Evolutionary conservation across 2,329 filamentous ascomycete genomes (phyloP).

Genomic region (Clonostachys rosea): DNA sequence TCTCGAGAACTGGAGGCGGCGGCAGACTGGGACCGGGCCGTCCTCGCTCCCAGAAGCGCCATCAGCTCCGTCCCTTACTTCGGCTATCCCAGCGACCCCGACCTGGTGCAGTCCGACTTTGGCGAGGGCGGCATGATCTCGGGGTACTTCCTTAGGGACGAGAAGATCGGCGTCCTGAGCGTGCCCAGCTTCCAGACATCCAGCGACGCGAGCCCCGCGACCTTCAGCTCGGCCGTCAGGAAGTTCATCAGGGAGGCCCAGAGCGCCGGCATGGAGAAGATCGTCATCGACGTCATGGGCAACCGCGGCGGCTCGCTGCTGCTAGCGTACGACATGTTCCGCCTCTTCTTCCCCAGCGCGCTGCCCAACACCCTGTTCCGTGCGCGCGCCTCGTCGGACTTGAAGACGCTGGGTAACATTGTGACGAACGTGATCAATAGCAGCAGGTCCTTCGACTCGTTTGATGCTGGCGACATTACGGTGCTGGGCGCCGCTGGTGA

Average conservation of each 20-base stretch:
- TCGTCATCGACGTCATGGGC: slow-evolving; percentile 58
- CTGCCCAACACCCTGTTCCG: slow-evolving; percentile 7
- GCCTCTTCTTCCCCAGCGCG: slow-evolving; percentile 23
- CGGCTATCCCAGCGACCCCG: not conserved
- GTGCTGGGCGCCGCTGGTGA: too few species aligned
- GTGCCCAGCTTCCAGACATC: slow-evolving; percentile 11
- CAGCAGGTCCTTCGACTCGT: too few species aligned
- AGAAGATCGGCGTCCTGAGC: not conserved
- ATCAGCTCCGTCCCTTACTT: not conserved
- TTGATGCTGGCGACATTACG: too few species aligned
- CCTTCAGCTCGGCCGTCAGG: not conserved
- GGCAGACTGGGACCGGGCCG: too few species aligned
- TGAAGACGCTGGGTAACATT: too few species aligned
- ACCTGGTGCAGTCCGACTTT: not conserved
- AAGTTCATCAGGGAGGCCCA: slow-evolving; percentile 11
- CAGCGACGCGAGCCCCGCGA: too few species aligned
- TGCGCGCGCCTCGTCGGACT: not conserved
- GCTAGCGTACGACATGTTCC: slow-evolving; percentile 43
- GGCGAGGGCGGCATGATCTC: slow-evolving; percentile 2
- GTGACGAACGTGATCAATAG: too few species aligned
- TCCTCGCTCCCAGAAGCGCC: too few species aligned
- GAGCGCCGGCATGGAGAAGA: slow-evolving; percentile 44
- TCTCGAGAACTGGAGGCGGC: too few species aligned
- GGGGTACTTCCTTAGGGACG: slow-evolving; percentile 12
- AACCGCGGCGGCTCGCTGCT: slow-evolving; percentile 54